These are phyloP conservation scores for Paxillus involutus DNA, from an alignment of 768 basidiomycete genomes.

Conservation along the genomic window DNA sequence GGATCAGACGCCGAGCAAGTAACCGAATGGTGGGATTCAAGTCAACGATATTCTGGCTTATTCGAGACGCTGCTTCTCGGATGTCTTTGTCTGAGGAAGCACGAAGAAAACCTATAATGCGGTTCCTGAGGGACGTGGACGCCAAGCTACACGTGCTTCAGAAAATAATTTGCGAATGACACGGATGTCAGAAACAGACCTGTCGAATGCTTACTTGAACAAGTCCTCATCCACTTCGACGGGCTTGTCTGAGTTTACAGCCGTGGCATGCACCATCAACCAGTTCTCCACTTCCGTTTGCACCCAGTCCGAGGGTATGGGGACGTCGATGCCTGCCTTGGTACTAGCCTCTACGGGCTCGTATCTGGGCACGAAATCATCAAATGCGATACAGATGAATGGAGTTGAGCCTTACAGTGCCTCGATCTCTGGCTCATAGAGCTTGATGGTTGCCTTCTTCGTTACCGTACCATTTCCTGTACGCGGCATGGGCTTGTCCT, in stretches of 20 bases:
- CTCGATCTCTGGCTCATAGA: conserved; percentile 43
- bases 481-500: conserved; percentile 43
- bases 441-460: conserved; percentile 37
- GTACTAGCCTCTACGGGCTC: conserved; percentile 24
- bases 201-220: conserved; percentile 37
- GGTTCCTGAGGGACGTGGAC: conserved; percentile 38
- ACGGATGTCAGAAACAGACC: conserved; percentile 19
- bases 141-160: conserved; percentile 26
- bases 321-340: conserved; percentile 19
- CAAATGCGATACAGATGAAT: too few species aligned
- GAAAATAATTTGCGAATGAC: background rate
- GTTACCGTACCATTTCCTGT: conserved; percentile 47
- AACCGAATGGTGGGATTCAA: conserved; percentile 37
- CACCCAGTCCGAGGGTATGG: conserved; percentile 26
- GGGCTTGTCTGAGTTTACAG: conserved; percentile 8
- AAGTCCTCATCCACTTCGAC: conserved; percentile 17
- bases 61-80: conserved; percentile 11
- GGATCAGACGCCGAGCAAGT: conserved; percentile 30
- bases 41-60: conserved; percentile 44
- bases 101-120: conserved; percentile 34
- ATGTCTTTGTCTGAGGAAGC: conserved; percentile 8
- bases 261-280: conserved; percentile 23
- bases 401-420: conserved; percentile 1
- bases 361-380: conserved; percentile 22
- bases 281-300: conserved; percentile 22